A percentile compares a stretch with the other conserved stretches of the same genome.
phyloP scores from a whole-genome alignment of 345 rosid genomes.

The Toxicodendron radicans region DNA sequence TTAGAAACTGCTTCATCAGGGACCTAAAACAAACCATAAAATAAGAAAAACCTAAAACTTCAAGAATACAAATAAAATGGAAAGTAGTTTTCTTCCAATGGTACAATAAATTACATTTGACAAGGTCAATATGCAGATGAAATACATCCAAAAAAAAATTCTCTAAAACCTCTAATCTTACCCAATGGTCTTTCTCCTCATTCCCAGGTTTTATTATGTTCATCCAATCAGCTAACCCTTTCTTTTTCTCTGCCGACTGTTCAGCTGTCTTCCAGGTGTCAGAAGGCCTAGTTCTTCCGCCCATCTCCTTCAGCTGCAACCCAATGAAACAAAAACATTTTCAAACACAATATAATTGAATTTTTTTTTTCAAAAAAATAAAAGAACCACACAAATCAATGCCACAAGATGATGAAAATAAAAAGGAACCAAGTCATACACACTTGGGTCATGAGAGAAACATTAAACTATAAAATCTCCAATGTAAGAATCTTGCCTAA shows the following conservation, averaged over 20 bases:
- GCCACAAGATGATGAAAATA: not conserved
- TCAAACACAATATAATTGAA: not conserved
- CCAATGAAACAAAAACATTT: not conserved
- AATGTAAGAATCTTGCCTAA: not conserved
- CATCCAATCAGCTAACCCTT: conserved; percentile 86
- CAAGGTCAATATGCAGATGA: not conserved
- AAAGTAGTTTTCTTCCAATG: not conserved
- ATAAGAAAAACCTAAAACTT: conserved; percentile 9
- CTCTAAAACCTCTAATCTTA: conserved; percentile 9
- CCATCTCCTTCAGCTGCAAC: conserved; percentile 91
- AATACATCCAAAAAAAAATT: not conserved
- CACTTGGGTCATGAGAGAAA: not conserved
- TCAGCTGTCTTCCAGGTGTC: conserved; percentile 54
- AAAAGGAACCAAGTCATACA: not conserved
- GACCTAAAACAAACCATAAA: conserved; percentile 40
- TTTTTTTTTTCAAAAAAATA: not conserved
- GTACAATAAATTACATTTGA: not conserved
- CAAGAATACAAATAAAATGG: not conserved
- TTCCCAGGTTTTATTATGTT: conserved; percentile 81
- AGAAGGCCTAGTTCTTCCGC: conserved; percentile 67
- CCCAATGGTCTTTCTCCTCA: conserved; percentile 99
- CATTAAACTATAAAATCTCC: not conserved
- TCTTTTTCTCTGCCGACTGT: conserved; percentile 71
- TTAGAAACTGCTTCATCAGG: conserved; percentile 95
- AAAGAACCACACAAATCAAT: not conserved